A percentile compares a stretch with the other conserved stretches of the same genome.
phyloP scores from a whole-genome alignment of 371 early-diverging fungal genomes.

The Mortierella sp. region DNA sequence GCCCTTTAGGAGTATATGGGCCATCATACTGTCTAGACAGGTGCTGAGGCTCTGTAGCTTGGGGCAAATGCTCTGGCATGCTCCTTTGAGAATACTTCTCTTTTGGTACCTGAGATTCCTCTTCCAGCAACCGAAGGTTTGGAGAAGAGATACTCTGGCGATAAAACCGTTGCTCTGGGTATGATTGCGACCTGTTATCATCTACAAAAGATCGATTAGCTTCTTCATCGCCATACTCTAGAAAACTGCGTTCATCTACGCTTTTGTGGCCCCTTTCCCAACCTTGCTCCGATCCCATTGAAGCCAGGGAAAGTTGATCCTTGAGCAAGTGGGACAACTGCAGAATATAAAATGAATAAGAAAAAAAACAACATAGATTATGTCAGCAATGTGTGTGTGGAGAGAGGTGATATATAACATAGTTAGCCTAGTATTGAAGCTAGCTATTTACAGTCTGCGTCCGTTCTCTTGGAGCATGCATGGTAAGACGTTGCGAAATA shows the following conservation, averaged over 20 bases:
- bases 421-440: neutral
- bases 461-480: slow-evolving; percentile 9
- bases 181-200: neutral
- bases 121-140: neutral
- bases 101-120: neutral
- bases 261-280: neutral
- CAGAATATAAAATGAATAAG: neutral
- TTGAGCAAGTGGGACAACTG: slow-evolving; percentile 38
- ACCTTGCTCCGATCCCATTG: neutral
- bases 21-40: neutral
- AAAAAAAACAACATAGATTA: neutral
- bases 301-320: slow-evolving; percentile 29
- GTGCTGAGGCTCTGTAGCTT: neutral
- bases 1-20: neutral
- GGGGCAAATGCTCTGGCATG: neutral
- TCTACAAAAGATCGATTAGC: neutral
- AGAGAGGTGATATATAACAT: neutral
- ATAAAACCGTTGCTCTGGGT: neutral
- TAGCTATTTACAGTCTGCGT: slow-evolving; percentile 31
- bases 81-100: neutral
- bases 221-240: neutral
- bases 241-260: neutral
- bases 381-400: neutral
- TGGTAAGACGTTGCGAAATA: neutral
- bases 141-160: neutral